Percentiles rank a stretch among this genome's conserved stretches.
Conservation (phyloP, 768 basidiomycete species). For the Xanthoconium stramineum region DNA sequence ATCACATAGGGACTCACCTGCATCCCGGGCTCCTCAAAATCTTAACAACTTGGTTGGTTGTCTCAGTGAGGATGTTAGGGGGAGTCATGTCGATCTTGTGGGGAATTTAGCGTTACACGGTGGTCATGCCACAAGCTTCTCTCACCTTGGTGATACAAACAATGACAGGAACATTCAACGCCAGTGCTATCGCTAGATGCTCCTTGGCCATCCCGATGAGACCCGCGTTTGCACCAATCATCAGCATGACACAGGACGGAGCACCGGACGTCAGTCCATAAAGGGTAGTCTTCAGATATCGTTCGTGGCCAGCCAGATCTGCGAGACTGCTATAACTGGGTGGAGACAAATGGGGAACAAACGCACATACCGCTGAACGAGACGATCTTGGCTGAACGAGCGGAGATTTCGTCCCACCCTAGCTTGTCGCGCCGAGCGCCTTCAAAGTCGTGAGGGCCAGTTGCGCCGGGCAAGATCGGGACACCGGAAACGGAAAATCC, state of each 20-base stretch:
- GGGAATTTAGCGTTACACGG: conserved; percentile 1
- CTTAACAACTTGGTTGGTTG: conserved; percentile 88
- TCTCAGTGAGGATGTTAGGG: conserved; percentile 85
- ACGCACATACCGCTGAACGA: conserved; percentile 74
- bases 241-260: conserved; percentile 87
- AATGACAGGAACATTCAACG: conserved; percentile 88
- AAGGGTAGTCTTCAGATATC: conserved; percentile 88
- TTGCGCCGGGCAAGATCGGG: conserved; percentile 71
- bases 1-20: conserved; percentile 45
- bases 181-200: conserved; percentile 92
- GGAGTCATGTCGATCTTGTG: conserved; percentile 93
- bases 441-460: conserved; percentile 56
- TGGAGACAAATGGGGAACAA: background rate
- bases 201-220: conserved; percentile 93
- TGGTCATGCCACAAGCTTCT: background rate
- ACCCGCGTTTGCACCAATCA: conserved; percentile 94
- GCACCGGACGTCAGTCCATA: conserved; percentile 94
- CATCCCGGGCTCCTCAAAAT: conserved; percentile 92
- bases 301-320: conserved; percentile 96
- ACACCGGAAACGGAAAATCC: conserved; percentile 78
- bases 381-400: conserved; percentile 86
- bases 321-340: background rate
- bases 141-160: conserved; percentile 91
- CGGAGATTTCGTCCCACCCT: conserved; percentile 93
- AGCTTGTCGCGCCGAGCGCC: conserved; percentile 79